These are phyloP conservation scores for Epichloe elymi DNA, from an alignment of 2,329 filamentous ascomycete genomes.

Conservation along the genomic window DNA sequence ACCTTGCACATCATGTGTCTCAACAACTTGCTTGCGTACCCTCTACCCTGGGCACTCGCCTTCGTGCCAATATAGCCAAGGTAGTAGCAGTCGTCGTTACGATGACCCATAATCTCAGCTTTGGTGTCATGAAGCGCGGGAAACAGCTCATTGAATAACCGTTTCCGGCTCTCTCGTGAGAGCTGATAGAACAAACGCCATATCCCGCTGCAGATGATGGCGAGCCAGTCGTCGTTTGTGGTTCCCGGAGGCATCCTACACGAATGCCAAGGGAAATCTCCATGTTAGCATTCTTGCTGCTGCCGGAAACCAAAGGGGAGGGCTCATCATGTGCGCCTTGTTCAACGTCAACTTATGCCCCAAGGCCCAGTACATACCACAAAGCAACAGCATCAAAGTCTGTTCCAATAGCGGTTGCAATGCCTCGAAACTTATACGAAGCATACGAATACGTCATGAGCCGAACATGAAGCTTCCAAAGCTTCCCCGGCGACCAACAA, in stretches of 20 bases:
- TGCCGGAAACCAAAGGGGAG: background rate
- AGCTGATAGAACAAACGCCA: constrained; percentile 68
- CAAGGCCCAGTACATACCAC: constrained; percentile 40
- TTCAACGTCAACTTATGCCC: too few relatives aligned
- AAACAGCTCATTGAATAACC: constrained; percentile 67
- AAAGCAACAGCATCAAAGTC: constrained; percentile 68
- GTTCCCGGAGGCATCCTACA: constrained; percentile 61
- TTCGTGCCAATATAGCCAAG: constrained; percentile 74
- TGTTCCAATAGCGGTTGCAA: constrained; percentile 61
- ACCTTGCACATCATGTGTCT: constrained; percentile 54
- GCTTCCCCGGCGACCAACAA: constrained; percentile 48
- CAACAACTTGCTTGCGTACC: constrained; percentile 60
- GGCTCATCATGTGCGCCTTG: too few relatives aligned
- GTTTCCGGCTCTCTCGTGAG: constrained; percentile 54
- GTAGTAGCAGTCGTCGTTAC: constrained; percentile 61
- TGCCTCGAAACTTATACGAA: constrained; percentile 59
- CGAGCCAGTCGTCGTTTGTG: constrained; percentile 61
- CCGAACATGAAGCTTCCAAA: constrained; percentile 64
- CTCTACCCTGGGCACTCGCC: constrained; percentile 54
- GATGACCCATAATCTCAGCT: constrained; percentile 50
- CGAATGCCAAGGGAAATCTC: background rate
- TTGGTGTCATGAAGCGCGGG: constrained; percentile 65
- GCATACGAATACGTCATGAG: constrained; percentile 69
- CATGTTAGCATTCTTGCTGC: background rate
- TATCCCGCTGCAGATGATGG: constrained; percentile 59